Base-by-base conservation (phyloP, 2,329 filamentous ascomycete species). In the Bertia moriformis region DNA sequence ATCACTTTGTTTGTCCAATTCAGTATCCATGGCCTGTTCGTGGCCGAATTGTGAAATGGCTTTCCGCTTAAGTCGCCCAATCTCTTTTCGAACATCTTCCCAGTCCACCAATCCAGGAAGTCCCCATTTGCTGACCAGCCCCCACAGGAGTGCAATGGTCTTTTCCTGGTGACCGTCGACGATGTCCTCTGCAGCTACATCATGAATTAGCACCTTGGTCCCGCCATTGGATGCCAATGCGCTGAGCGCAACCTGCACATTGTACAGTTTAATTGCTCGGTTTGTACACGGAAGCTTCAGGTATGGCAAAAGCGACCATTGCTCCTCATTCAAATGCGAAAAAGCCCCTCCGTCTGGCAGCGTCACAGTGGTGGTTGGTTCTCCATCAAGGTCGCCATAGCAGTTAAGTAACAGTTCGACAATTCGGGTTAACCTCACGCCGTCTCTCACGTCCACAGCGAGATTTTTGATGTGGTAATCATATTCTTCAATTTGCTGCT, bases 161-260 rank as follows among this genome's bases (percentile, higher is more conserved):
- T 72, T 76, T 46, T 78, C 73, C 4, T 73, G 66, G 46, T 76
- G 71, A 2, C 73, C 73, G 43, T 77, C 65, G 3, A 78, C 71
- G 36, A 78, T 66, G 39, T 78, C 69, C 24, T 71, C 65, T 0
- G 72, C 61, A 14, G 53, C 59, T 22, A 73, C 53, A 22, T 59
- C 56, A 15, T 55, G 51, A 4, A 62, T 49, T 12, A 66, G 56
- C 13, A 49, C 46, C 3, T 50, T 56, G 13, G 64, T 51, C 1
- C 61, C 61, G 12, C 49, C 51, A 7, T 10, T 17, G 7, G 15
- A 13, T 7, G 7, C 17, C 14, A 78, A 54, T 2, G 71, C 69
- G 37, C 61, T 59, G 3, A 78, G 51, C 1, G 70, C 69, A 19
- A 77, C 52, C 43, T 72, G 67, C 0, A 73, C 66, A 47, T 78